Evolutionary conservation across 225 moss, liverwort and hornwort genomes (phyloP).

Genomic region (Pleurozium schreberi): DNA sequence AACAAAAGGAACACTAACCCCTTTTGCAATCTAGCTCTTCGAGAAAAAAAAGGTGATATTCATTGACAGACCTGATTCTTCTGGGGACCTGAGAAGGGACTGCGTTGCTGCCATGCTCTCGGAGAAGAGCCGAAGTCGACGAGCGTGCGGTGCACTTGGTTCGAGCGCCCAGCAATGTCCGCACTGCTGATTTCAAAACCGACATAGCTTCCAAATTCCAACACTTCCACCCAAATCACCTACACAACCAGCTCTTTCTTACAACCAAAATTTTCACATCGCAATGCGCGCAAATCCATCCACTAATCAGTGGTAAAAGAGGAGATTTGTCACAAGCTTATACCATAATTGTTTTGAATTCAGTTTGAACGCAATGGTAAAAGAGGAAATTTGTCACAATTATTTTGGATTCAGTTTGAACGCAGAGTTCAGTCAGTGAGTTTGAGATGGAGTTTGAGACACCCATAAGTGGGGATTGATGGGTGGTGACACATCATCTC

Average conservation of each 20-base stretch:
- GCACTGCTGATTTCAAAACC: slow-evolving; percentile 1
- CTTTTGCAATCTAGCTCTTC: background rate
- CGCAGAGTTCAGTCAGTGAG: background rate
- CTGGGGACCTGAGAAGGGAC: background rate
- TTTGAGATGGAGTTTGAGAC: no score
- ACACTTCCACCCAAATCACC: background rate
- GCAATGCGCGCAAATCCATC: background rate
- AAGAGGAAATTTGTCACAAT: no score
- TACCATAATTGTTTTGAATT: no score
- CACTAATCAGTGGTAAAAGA: no score
- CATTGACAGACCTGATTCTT: background rate
- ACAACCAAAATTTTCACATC: background rate
- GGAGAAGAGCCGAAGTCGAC: background rate
- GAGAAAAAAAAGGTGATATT: background rate
- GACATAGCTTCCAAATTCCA: slow-evolving; percentile 18
- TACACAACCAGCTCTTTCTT: background rate
- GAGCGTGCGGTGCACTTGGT: background rate
- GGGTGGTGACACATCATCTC: background rate
- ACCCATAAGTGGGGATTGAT: background rate
- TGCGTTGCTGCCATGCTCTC: background rate
- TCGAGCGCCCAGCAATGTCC: background rate
- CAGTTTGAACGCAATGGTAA: no score
- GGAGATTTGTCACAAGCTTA: no score
- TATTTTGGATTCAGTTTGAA: no score
- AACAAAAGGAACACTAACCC: background rate